A percentile compares a stretch with the other conserved stretches of the same genome.
phyloP scores from a whole-genome alignment of 2,329 filamentous ascomycete species.

The Pseudogymnoascus sp. region DNA sequence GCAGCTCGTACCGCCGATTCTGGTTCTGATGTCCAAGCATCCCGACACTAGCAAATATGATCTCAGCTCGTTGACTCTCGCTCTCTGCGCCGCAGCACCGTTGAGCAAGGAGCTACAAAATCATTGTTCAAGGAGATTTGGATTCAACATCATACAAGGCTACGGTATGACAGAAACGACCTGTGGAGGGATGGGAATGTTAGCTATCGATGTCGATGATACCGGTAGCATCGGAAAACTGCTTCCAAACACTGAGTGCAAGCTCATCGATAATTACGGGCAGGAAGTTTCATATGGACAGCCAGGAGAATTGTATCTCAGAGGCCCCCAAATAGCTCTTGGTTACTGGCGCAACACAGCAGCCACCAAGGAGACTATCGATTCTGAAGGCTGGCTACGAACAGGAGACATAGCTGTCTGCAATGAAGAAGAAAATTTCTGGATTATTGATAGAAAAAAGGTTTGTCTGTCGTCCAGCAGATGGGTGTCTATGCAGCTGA shows the following conservation, averaged over 20 bases:
- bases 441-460: slow-evolving; percentile 48
- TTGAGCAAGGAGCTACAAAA: slow-evolving; percentile 34
- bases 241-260: slow-evolving; percentile 44
- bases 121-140: slow-evolving; percentile 37
- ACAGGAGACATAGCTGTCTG: slow-evolving; percentile 49
- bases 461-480: background rate
- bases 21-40: slow-evolving; percentile 52
- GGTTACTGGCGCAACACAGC: slow-evolving; percentile 50
- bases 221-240: slow-evolving; percentile 45
- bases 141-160: slow-evolving; percentile 39
- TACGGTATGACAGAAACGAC: slow-evolving; percentile 55
- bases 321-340: slow-evolving; percentile 48
- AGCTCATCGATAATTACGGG: slow-evolving; percentile 45
- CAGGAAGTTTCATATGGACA: slow-evolving; percentile 39
- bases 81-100: slow-evolving; percentile 47
- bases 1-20: slow-evolving; percentile 47
- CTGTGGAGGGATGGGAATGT: slow-evolving; percentile 35
- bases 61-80: slow-evolving; percentile 38
- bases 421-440: slow-evolving; percentile 39
- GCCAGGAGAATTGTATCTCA: slow-evolving; percentile 45
- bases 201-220: slow-evolving; percentile 30
- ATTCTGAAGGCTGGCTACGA: slow-evolving; percentile 46
- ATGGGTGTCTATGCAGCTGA: background rate
- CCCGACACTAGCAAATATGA: slow-evolving; percentile 43
- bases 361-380: slow-evolving; percentile 43